Evolutionary conservation across 331 rosid genomes (phyloP).

Genomic region (Ulmus americana): DNA sequence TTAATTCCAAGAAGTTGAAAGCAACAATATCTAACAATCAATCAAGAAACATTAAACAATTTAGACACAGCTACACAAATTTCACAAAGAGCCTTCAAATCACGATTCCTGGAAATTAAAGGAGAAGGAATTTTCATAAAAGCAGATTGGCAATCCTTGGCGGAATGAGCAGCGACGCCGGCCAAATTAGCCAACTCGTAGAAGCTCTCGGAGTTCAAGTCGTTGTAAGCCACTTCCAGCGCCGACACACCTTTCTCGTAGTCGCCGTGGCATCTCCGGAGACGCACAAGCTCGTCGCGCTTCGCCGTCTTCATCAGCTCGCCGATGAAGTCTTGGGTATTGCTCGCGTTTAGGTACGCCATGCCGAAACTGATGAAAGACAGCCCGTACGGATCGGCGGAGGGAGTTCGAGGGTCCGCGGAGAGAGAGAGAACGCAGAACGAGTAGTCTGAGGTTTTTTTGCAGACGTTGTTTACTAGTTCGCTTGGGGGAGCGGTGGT

Average conservation of each 20-base stretch:
- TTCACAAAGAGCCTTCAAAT: slow-evolving; percentile 34
- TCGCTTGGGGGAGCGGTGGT: slow-evolving; percentile 9
- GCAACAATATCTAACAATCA: too few species aligned
- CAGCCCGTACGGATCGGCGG: slow-evolving; percentile 28
- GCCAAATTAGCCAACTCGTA: slow-evolving; percentile 34
- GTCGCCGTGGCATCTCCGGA: slow-evolving; percentile 23
- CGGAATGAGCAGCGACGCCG: slow-evolving; percentile 22
- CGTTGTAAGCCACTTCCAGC: slow-evolving; percentile 27
- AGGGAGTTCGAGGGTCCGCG: slow-evolving; percentile 30
- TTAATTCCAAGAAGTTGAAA: too few species aligned
- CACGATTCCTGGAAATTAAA: slow-evolving; percentile 21
- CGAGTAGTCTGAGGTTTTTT: slow-evolving; percentile 32
- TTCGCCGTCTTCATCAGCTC: slow-evolving; percentile 15
- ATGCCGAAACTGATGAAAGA: slow-evolving; percentile 32
- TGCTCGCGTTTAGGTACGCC: slow-evolving; percentile 34
- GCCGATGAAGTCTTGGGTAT: slow-evolving; percentile 20
- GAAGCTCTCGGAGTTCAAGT: slow-evolving; percentile 43
- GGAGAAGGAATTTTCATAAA: slow-evolving; percentile 17
- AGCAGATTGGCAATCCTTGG: slow-evolving; percentile 29
- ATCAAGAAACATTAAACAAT: slow-evolving; percentile 10
- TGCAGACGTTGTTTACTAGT: slow-evolving; percentile 34
- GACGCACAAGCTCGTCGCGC: slow-evolving; percentile 8
- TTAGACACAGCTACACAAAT: slow-evolving; percentile 38
- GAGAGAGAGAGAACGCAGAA: slow-evolving; percentile 38
- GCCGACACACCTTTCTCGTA: slow-evolving; percentile 32